Evolutionary conservation across 371 early-diverging fungal species (phyloP), one percentile per base, ranked within the genome.

Genomic region (Mucor plumbeus): DNA sequence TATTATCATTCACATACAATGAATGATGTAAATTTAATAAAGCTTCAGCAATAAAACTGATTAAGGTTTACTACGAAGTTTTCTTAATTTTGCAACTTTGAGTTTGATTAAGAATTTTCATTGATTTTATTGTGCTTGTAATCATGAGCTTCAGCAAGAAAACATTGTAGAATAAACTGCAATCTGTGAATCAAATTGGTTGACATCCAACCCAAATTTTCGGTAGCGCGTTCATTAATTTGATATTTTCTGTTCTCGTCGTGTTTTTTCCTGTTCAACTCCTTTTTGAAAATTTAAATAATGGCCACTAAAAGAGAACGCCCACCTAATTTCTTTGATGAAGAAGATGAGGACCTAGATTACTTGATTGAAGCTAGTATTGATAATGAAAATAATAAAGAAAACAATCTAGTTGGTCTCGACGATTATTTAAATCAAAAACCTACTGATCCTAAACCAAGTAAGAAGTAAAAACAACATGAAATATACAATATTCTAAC

Each of bases 311-410:
- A 65, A 59, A 15, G 60, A 65, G 66, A 65, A 17, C 41, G 67
- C 17, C 62, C 61, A 31, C 15, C 39, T 9, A 39, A 56, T 39
- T 67, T 67, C 47, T 64, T 69, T 44, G 56, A 59, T 3, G 64
- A 65, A 0, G 61, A 61, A 1, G 71, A 71, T 0, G 68, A 68
- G 3, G 71, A 71, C 13, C 34, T 61, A 2, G 71, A 71, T 33
- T 65, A 66, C 36, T 33, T 71, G 59, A 71, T 71, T 26, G 34
- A 43, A 44, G 44, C 39, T 8, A 63, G 66, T 35, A 53, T 71
- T 10, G 65, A 65, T 9, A 17, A 59, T 11, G 56, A 64, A 7
- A 17, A 54, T 4, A 44, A 61, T 3, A 56, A 70, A 35, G 67
- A 55, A 13, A 53, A 66, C 35, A 59, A 69, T 10, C 14, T 54